Percentiles rank a stretch among this genome's conserved stretches.
Conservation (phyloP, 2,329 filamentous ascomycete genomes). For the Alternaria brassicicola region DNA sequence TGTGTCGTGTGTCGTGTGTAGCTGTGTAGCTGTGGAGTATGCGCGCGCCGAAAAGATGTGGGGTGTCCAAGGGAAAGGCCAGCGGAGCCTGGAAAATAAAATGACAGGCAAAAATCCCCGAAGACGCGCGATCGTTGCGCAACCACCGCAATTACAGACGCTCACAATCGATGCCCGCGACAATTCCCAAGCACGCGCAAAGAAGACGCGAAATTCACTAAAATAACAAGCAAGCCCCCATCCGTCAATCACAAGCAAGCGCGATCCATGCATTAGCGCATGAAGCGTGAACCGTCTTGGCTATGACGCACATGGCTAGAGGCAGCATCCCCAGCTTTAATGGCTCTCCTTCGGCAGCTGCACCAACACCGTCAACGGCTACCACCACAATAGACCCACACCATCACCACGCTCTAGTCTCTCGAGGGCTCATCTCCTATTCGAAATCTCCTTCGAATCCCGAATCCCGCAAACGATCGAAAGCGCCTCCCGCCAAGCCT, state of each 20-base stretch:
- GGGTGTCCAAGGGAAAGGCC: neutral
- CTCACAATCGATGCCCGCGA: neutral
- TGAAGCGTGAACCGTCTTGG: constrained; percentile 15
- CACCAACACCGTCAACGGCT: constrained; percentile 4
- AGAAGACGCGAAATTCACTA: neutral
- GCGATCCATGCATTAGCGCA: constrained; percentile 17
- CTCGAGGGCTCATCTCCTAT: constrained; percentile 12
- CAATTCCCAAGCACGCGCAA: neutral
- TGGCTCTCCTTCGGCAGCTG: constrained; percentile 14
- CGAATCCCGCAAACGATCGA: constrained; percentile 2
- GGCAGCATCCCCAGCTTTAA: constrained; percentile 34
- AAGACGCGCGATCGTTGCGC: neutral
- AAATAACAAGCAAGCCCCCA: neutral
- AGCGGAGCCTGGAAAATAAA: constrained; percentile 1
- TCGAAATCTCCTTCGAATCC: constrained; percentile 2
- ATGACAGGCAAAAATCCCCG: neutral
- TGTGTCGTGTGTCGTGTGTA: neutral
- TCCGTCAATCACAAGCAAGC: constrained; percentile 2
- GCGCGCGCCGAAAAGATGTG: neutral
- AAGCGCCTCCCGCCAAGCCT: constrained; percentile 1
- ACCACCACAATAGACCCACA: constrained; percentile 6
- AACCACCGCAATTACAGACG: neutral
- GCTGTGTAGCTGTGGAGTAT: neutral
- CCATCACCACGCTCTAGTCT: constrained; percentile 7
- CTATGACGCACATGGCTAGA: constrained; percentile 34